Conservation (phyloP, 139 green algal species). For the Astrephomene gubernaculifera region DNA sequence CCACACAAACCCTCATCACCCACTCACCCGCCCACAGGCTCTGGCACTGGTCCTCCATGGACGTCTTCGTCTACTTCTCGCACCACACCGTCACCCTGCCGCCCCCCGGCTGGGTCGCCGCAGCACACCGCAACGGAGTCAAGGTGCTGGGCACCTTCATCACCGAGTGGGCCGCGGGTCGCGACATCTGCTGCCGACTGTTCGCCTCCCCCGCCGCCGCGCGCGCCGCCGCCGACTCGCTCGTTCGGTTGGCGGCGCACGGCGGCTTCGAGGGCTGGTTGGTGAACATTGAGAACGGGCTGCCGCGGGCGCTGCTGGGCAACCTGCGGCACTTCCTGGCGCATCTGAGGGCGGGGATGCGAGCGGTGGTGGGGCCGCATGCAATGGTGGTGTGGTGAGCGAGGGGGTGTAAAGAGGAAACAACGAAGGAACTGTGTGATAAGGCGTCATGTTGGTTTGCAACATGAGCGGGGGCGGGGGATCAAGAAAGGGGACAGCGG, state of each 20-base stretch:
- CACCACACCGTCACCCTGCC: slow-evolving; percentile 84
- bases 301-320: slow-evolving; percentile 46
- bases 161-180: slow-evolving; percentile 75
- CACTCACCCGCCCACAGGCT: slow-evolving; percentile 48
- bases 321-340: slow-evolving; percentile 76
- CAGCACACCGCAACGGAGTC: slow-evolving; percentile 79
- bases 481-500: too few species aligned
- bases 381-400: slow-evolving; percentile 58
- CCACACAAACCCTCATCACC: neutral
- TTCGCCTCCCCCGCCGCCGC: slow-evolving; percentile 54
- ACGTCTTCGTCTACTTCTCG: slow-evolving; percentile 89
- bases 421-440: too few species aligned
- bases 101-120: slow-evolving; percentile 77
- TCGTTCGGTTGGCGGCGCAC: slow-evolving; percentile 68
- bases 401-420: too few species aligned
- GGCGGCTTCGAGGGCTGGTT: slow-evolving; percentile 92
- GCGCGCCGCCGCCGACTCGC: slow-evolving; percentile 59
- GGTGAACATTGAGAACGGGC: slow-evolving; percentile 89
- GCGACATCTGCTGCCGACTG: slow-evolving; percentile 52
- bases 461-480: too few species aligned
- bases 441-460: too few species aligned
- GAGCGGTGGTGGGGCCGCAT: slow-evolving; percentile 11
- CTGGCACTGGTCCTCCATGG: slow-evolving; percentile 74
- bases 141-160: slow-evolving; percentile 61
- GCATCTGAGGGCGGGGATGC: slow-evolving; percentile 56